These are phyloP conservation scores for Austroboletus novae-zelandiae DNA, from an alignment of 1,284 basidiomycete species.

Conservation along the genomic window DNA sequence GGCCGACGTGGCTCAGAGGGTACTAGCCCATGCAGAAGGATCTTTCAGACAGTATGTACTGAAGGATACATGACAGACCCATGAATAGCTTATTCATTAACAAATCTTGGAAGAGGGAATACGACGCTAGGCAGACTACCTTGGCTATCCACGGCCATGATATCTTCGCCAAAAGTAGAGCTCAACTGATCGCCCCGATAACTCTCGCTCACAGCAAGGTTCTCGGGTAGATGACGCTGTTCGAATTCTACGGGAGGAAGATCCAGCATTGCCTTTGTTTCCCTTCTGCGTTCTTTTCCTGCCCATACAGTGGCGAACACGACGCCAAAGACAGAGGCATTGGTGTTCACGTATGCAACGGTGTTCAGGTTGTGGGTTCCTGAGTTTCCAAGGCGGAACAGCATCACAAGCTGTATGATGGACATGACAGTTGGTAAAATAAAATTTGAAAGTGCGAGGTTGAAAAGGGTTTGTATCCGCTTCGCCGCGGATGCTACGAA, in stretches of 20 bases:
- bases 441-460: conserved; percentile 23
- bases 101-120: too few species aligned
- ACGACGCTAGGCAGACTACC: background rate
- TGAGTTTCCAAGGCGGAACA: conserved; percentile 4
- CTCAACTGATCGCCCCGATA: background rate
- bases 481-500: conserved; percentile 9
- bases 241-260: background rate
- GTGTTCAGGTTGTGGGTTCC: conserved; percentile 2
- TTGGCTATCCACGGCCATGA: background rate
- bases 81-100: too few species aligned
- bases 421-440: conserved; percentile 21
- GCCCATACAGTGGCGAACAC: conserved; percentile 32
- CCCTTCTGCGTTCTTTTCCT: conserved; percentile 8
- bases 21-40: conserved; percentile 1
- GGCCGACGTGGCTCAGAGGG: conserved; percentile 11
- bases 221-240: background rate
- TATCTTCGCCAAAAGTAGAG: background rate
- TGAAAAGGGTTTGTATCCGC: conserved; percentile 15
- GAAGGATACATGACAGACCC: too few species aligned
- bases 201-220: background rate
- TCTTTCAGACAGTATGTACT: too few species aligned
- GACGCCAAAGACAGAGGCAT: conserved; percentile 25
- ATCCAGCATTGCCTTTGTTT: background rate
- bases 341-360: conserved; percentile 14
- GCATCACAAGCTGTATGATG: conserved; percentile 12